These are phyloP conservation scores for Coffea humblotiana DNA, from an alignment of 305 asterid genomes.

Conservation along the genomic window DNA sequence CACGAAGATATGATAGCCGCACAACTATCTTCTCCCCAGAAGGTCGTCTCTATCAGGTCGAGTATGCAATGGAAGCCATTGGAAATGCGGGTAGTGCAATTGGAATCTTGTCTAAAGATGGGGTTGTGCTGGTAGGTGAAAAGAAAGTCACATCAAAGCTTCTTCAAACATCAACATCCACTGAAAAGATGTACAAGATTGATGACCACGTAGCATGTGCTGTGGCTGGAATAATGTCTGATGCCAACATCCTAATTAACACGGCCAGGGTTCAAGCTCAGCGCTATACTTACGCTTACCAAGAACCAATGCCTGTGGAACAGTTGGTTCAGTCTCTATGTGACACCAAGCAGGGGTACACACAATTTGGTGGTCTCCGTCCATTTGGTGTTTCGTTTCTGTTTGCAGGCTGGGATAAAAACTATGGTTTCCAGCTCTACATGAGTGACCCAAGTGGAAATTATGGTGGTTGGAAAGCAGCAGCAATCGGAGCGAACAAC, in stretches of 20 bases:
- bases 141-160: conserved; percentile 40
- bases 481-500: conserved; percentile 43
- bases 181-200: conserved; percentile 42
- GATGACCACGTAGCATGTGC: conserved; percentile 46
- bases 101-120: conserved; percentile 35
- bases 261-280: conserved; percentile 48
- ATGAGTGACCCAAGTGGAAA: conserved; percentile 48
- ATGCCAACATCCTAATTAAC: conserved; percentile 45
- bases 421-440: conserved; percentile 42
- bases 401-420: conserved; percentile 44
- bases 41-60: conserved; percentile 37
- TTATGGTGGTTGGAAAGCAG: conserved; percentile 47
- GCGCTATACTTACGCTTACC: conserved; percentile 37
- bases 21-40: conserved; percentile 42
- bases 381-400: conserved; percentile 47
- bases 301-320: conserved; percentile 45
- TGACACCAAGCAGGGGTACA: conserved; percentile 48
- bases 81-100: conserved; percentile 42
- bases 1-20: conserved; percentile 39
- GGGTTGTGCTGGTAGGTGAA: conserved; percentile 36
- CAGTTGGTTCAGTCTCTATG: conserved; percentile 46
- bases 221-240: conserved; percentile 49
- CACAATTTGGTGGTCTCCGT: conserved; percentile 47
- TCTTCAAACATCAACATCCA: conserved; percentile 37
- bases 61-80: conserved; percentile 43